Conservation (phyloP, 2,329 filamentous ascomycete genomes). For the Epichloe scottii region DNA sequence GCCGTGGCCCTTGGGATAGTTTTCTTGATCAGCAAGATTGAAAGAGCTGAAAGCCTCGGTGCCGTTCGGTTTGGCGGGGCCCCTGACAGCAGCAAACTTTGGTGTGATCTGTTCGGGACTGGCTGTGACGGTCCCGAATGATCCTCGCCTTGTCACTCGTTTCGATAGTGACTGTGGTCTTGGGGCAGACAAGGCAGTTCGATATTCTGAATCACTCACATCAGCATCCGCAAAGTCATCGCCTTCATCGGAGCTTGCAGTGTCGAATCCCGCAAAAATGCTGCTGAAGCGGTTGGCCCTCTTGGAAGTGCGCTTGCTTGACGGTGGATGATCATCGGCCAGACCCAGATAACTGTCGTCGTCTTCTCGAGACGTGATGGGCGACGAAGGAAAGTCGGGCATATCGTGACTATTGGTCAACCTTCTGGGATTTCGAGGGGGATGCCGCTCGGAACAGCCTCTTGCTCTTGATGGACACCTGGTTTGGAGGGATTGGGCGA, state of each 20-base stretch:
- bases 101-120: slow-evolving; percentile 31
- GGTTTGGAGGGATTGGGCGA: slow-evolving; percentile 33
- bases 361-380: slow-evolving; percentile 24
- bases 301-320: slow-evolving; percentile 41
- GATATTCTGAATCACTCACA: slow-evolving; percentile 53
- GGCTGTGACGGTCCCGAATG: slow-evolving; percentile 23
- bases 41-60: slow-evolving; percentile 35
- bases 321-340: slow-evolving; percentile 67
- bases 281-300: slow-evolving; percentile 66
- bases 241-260: slow-evolving; percentile 52
- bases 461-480: slow-evolving; percentile 22
- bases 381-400: slow-evolving; percentile 38
- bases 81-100: slow-evolving; percentile 13
- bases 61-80: slow-evolving; percentile 22
- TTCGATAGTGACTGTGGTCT: slow-evolving; percentile 32
- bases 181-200: slow-evolving; percentile 52
- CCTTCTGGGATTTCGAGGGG: slow-evolving; percentile 50
- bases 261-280: slow-evolving; percentile 76
- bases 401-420: slow-evolving; percentile 33
- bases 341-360: slow-evolving; percentile 62
- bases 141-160: slow-evolving; percentile 29
- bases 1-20: slow-evolving; percentile 9
- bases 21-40: slow-evolving; percentile 22
- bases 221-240: slow-evolving; percentile 51
- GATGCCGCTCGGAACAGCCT: slow-evolving; percentile 38